Conservation (phyloP, 768 basidiomycete genomes). For the Tricholomella constricta region DNA sequence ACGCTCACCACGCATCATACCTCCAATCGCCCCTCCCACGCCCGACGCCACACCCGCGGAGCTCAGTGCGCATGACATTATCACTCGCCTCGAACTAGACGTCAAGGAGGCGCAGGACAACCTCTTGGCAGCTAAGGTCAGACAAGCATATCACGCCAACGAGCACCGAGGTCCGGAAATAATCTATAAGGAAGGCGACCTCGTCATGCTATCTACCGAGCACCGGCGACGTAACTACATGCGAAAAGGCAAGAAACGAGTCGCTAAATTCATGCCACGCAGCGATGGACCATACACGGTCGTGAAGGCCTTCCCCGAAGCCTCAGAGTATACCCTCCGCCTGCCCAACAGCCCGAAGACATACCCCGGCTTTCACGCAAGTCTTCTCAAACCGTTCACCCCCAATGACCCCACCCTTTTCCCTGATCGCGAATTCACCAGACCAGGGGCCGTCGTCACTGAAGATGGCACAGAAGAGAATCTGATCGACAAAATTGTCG, state of each 20-base stretch:
- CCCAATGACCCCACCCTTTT: conserved; percentile 17
- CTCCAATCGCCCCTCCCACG: conserved; percentile 16
- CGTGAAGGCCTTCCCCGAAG: conserved; percentile 5
- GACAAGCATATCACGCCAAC: conserved; percentile 34
- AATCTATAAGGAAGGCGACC: conserved; percentile 31
- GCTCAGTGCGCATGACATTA: background rate
- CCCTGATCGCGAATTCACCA: conserved; percentile 22
- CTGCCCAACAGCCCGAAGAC: background rate
- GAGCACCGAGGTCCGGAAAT: conserved; percentile 21
- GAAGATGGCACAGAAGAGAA: conserved; percentile 28
- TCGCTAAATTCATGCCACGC: conserved; percentile 44
- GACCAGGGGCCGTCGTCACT: conserved; percentile 22
- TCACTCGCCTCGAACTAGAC: conserved; percentile 9
- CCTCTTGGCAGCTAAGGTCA: conserved; percentile 24
- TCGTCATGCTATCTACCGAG: conserved; percentile 36
- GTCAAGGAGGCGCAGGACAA: conserved; percentile 33
- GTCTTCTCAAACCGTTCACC: conserved; percentile 7
- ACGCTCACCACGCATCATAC: conserved; percentile 26
- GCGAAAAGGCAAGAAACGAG: conserved; percentile 24
- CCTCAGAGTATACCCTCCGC: conserved; percentile 12
- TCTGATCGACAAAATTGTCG: conserved; percentile 29
- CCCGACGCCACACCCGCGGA: background rate
- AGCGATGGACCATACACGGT: conserved; percentile 33
- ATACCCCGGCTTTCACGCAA: background rate
- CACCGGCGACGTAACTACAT: conserved; percentile 33